phyloP scores from a whole-genome alignment of 208 protist genomes.

The Trypanosoma mega region DNA sequence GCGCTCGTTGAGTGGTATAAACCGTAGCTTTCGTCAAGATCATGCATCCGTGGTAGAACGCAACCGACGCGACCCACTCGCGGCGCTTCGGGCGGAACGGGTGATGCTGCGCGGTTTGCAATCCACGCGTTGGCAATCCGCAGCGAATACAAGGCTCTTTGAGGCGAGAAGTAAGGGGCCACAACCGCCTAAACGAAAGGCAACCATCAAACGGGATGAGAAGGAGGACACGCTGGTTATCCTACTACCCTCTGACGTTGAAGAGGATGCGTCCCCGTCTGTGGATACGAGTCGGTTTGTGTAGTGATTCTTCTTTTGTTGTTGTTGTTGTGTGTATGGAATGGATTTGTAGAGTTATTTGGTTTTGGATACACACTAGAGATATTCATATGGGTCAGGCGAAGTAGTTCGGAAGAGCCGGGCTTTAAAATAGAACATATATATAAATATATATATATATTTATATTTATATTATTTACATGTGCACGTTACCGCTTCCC shows the following conservation, averaged over 20 bases:
- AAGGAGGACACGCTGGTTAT: slow-evolving; percentile 1
- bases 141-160: slow-evolving; percentile 20
- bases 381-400: too few species aligned
- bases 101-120: slow-evolving; percentile 10
- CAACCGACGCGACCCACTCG: slow-evolving; percentile 16
- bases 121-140: slow-evolving; percentile 13
- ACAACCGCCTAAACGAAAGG: not conserved
- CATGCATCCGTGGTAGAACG: not conserved
- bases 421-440: too few species aligned
- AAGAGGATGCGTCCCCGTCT: slow-evolving; percentile 22
- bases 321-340: not conserved
- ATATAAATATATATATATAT: too few species aligned
- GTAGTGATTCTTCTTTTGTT: too few species aligned
- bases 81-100: slow-evolving; percentile 14
- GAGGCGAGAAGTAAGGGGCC: not conserved
- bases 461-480: too few species aligned
- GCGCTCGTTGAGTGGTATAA: slow-evolving; percentile 3
- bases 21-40: slow-evolving; percentile 15
- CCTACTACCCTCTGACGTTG: slow-evolving; percentile 25
- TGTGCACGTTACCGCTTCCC: not conserved
- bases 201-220: not conserved
- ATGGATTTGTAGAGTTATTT: not conserved
- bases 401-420: too few species aligned
- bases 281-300: slow-evolving; percentile 22
- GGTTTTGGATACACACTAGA: too few species aligned